A percentile compares a stretch with the other conserved stretches of the same genome.
Conservation (phyloP, 2,329 filamentous ascomycete species). For the Elsinoe ampelina region DNA sequence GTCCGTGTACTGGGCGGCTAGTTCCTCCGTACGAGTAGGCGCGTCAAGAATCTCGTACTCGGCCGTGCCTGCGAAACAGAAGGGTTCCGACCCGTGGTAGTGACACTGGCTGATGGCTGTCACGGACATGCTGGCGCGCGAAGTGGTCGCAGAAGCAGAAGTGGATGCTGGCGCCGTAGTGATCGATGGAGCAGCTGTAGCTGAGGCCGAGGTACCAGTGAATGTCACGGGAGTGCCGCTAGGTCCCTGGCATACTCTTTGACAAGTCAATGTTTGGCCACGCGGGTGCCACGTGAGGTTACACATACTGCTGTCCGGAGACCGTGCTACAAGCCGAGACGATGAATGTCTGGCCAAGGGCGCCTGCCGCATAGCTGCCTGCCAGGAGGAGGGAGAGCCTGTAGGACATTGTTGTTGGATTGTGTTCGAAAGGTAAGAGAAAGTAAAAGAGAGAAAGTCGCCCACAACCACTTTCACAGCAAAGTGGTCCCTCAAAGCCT, state of each 20-base stretch:
- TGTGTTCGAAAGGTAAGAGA: background rate
- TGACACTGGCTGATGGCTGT: background rate
- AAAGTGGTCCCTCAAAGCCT: background rate
- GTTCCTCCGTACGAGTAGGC: conserved; percentile 45
- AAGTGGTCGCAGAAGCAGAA: background rate
- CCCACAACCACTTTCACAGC: background rate
- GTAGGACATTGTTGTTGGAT: background rate
- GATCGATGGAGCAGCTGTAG: background rate
- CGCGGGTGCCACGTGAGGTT: background rate
- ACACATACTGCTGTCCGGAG: conserved; percentile 6
- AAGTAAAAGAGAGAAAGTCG: background rate
- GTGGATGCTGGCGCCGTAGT: conserved; percentile 37
- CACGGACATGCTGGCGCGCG: background rate
- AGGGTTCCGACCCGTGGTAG: conserved; percentile 24
- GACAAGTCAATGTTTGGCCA: background rate
- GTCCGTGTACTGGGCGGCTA: conserved; percentile 53
- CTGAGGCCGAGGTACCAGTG: background rate
- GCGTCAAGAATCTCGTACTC: conserved; percentile 40
- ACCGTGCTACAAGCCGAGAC: conserved; percentile 6
- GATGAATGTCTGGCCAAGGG: conserved; percentile 1
- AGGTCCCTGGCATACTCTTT: conserved; percentile 6
- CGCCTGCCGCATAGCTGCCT: conserved; percentile 6
- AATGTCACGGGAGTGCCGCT: conserved; percentile 9
- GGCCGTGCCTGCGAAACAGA: conserved; percentile 35
- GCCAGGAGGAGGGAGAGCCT: background rate